phyloP scores from a whole-genome alignment of 1,284 basidiomycete species.

The Rhodotorula sp. region DNA sequence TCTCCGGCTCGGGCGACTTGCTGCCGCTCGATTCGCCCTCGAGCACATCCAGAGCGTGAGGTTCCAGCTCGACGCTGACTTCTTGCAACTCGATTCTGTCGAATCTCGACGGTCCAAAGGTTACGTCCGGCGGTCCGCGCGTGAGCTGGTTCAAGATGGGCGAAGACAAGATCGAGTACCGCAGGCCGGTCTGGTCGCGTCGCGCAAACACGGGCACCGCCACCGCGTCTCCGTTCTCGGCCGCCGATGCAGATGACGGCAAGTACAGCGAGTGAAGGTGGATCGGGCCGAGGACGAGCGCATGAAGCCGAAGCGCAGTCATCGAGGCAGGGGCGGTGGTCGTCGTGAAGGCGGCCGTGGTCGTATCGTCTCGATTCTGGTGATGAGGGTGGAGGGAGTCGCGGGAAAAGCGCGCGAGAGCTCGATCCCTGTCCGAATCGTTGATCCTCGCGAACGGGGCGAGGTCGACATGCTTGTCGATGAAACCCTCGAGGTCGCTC shows the following conservation, averaged over 20 bases:
- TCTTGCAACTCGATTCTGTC: background rate
- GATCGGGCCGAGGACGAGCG: slow-evolving; percentile 19
- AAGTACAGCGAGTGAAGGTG: slow-evolving; percentile 2
- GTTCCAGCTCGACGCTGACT: slow-evolving; percentile 5
- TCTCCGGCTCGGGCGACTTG: background rate
- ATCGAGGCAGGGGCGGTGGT: background rate
- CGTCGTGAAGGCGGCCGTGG: background rate
- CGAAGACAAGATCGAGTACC: slow-evolving; percentile 8
- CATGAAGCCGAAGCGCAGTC: slow-evolving; percentile 18
- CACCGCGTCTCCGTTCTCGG: background rate
- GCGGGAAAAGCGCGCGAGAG: background rate
- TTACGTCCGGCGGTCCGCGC: slow-evolving; percentile 16
- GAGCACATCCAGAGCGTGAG: background rate
- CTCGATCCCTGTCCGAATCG: slow-evolving; percentile 17
- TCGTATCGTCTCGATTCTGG: background rate
- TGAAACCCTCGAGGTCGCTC: slow-evolving; percentile 10
- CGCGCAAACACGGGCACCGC: slow-evolving; percentile 8
- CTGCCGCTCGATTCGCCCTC: background rate
- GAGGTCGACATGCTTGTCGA: slow-evolving; percentile 16
- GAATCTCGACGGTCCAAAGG: background rate
- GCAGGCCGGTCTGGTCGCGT: slow-evolving; percentile 10
- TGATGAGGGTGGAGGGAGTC: background rate
- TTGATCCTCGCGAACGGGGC: slow-evolving; percentile 5
- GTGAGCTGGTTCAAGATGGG: slow-evolving; percentile 18
- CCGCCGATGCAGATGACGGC: background rate